Evolutionary conservation across 2,329 filamentous ascomycete species (phyloP).

Genomic region (Pseudogymnoascus sp.): DNA sequence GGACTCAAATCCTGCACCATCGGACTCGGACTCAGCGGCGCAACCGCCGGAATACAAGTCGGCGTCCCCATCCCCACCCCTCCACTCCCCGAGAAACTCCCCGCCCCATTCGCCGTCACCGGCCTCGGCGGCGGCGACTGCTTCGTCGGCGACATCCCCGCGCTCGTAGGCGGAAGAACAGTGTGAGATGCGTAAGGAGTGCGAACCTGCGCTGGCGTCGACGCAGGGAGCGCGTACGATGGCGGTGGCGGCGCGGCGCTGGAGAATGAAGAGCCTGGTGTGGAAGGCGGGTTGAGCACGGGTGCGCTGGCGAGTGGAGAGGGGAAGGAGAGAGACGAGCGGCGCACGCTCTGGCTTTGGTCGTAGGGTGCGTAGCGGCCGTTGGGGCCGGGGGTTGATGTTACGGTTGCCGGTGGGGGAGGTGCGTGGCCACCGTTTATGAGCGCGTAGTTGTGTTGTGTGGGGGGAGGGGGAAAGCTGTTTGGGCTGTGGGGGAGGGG

Average conservation of each 20-base stretch:
- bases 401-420: constrained; percentile 9
- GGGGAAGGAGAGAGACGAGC: constrained; percentile 22
- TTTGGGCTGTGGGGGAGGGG: constrained; percentile 27
- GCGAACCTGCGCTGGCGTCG: constrained; percentile 15
- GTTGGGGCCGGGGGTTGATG: not conserved
- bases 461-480: constrained; percentile 26
- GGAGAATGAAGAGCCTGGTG: constrained; percentile 12
- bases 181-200: constrained; percentile 2
- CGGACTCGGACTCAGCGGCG: constrained; percentile 49
- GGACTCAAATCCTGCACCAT: constrained; percentile 50
- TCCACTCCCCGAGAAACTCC: constrained; percentile 15
- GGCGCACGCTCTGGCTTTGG: constrained; percentile 15
- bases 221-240: constrained; percentile 13
- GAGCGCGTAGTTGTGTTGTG: constrained; percentile 21
- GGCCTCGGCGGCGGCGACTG: constrained; percentile 29
- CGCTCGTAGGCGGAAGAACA: constrained; percentile 25
- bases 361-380: constrained; percentile 11
- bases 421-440: constrained; percentile 19
- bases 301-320: constrained; percentile 25
- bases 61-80: constrained; percentile 19
- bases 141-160: constrained; percentile 39
- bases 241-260: constrained; percentile 13
- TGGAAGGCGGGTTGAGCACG: constrained; percentile 21
- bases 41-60: constrained; percentile 48
- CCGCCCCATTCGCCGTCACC: constrained; percentile 20